Evolutionary conservation across 164 flowering plant species (phyloP).

Genomic region (Berberis thunbergii): DNA sequence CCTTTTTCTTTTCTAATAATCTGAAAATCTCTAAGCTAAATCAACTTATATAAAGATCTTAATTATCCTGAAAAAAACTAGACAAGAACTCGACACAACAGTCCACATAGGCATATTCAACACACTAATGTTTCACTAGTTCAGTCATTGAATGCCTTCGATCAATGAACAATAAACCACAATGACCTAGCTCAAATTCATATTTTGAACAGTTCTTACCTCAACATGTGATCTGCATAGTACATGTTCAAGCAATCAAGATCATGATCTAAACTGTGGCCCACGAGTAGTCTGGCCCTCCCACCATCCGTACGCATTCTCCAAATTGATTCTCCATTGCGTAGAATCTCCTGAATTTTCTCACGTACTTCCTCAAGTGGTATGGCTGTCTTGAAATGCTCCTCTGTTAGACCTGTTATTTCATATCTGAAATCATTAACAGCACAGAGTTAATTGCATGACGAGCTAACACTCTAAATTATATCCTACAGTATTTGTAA

Average conservation of each 20-base stretch:
- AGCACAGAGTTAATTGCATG: not conserved
- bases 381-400: constrained; percentile 50
- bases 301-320: constrained; percentile 40
- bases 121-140: too few species aligned
- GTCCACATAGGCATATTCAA: too few species aligned
- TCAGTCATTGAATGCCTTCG: not conserved
- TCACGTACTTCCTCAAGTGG: constrained; percentile 46
- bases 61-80: too few species aligned
- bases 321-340: constrained; percentile 57
- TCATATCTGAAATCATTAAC: constrained; percentile 35
- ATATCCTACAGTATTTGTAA: too few species aligned
- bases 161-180: not conserved
- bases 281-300: constrained; percentile 60
- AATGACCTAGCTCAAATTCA: too few species aligned
- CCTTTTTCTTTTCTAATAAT: too few species aligned
- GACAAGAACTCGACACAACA: too few species aligned
- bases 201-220: constrained; percentile 12
- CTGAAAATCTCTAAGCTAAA: too few species aligned
- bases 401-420: constrained; percentile 62
- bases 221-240: constrained; percentile 44
- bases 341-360: constrained; percentile 40
- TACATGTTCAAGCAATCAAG: constrained; percentile 44
- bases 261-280: constrained; percentile 55
- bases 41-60: too few species aligned
- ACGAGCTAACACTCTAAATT: not conserved